Evolutionary conservation across 208 protist species (phyloP), one percentile per base, ranked within the genome.

Genomic region (Naegleria fowleri): DNA sequence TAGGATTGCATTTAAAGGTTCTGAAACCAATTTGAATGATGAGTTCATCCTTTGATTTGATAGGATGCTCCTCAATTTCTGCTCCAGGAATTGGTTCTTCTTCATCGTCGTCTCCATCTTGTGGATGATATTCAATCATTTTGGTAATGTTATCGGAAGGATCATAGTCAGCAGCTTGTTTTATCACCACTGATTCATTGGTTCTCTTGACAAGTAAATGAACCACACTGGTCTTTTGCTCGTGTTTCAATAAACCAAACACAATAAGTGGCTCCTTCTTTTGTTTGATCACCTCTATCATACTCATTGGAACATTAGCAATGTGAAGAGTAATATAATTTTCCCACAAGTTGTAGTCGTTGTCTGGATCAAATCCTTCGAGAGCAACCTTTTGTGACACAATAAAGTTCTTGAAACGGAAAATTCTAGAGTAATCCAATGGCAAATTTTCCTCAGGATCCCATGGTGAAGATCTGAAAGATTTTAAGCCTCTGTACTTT

Each of bases 371-470:
- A 79, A 79, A 79, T 36, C 67, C 67, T 79, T 79, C 29, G 0
- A 79, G n/a, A 36, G 22, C 91, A n/a, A 89, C 22, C 90, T 93
- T 95, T 91, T 93, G 88, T 16, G 94, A 91, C 25, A 88, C 40
- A 11, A 86, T 79, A 38, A 95, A 96, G 90, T 96, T 93, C 36
- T 94, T 88, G 90, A 97, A 97, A 83, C 96, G 93, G 93, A 95
- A 97, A 85, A 97, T 96, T 22, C 92, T 22, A 16, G 93, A 93
- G 90, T 98, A 97, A 85, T 97, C 96, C 0, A 93, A 16, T 13
- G 96, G 96, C 40, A 97, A 91, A 86, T 93, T 95, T 91, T 98
- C 95, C 51, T 95, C 95, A 33, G 95, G 91, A 90, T 97, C 92
- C 96, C 96, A 97, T 87, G 93, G 91, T 48, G 93, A 95, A 19